Conservation (phyloP, 768 basidiomycete species). For the Amanita thiersii region DNA sequence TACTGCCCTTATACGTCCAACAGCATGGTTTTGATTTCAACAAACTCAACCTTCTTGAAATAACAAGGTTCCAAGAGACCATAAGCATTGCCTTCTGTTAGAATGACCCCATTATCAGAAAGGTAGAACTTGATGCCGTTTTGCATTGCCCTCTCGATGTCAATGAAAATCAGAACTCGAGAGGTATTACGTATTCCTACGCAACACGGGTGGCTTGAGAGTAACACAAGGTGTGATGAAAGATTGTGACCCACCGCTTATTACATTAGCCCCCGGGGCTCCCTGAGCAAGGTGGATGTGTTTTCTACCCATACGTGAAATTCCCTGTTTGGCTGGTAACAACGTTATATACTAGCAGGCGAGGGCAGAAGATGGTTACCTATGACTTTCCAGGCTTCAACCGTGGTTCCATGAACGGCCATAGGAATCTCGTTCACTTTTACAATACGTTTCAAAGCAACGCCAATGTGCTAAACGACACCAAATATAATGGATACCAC, state of each 20-base stretch:
- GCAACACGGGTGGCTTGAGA: neutral
- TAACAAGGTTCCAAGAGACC: constrained; percentile 1
- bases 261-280: constrained; percentile 48
- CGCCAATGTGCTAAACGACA: constrained; percentile 45
- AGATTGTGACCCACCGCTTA: constrained; percentile 55
- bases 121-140: constrained; percentile 68
- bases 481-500: neutral
- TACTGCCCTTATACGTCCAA: no score
- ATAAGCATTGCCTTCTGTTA: constrained; percentile 55
- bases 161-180: constrained; percentile 74
- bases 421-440: constrained; percentile 60
- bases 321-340: constrained; percentile 50
- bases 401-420: constrained; percentile 79
- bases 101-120: constrained; percentile 82
- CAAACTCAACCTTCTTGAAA: constrained; percentile 3
- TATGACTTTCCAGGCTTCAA: constrained; percentile 63
- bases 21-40: neutral
- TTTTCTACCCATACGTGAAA: constrained; percentile 82
- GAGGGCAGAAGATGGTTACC: constrained; percentile 27
- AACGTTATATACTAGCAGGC: neutral
- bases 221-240: neutral
- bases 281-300: constrained; percentile 92
- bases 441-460: constrained; percentile 56
- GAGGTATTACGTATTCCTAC: constrained; percentile 78
- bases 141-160: constrained; percentile 61